Evolutionary conservation across 495 filamentous ascomycete species (phyloP), one percentile per base, ranked within the genome.

Genomic region (Hypoxylon trugodes): DNA sequence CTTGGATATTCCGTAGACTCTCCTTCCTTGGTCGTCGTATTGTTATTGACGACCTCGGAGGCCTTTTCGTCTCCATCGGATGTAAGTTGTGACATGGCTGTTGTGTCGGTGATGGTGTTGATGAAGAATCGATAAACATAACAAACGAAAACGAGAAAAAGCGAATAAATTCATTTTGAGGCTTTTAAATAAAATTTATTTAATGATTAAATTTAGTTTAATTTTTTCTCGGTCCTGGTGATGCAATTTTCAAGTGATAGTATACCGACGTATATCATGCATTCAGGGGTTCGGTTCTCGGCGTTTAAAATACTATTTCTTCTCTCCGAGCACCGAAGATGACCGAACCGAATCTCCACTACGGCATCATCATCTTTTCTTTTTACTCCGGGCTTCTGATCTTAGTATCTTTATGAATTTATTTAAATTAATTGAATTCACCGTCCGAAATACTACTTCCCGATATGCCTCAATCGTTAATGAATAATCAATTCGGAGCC

Each of bases 261-360:
- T n/a, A n/a, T n/a, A n/a, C n/a, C n/a, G n/a, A n/a, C n/a, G n/a
- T n/a, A n/a, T n/a, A n/a, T n/a, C n/a, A n/a, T n/a, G n/a, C n/a
- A n/a, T n/a, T 51, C 30, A 37, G 28, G 28, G 47, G 56, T 40
- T 1, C 6, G 15, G 25, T 28, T 15, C 50, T 55, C 50, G 50
- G 59, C 18, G 25, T 18, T 16, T 21, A 55, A 62, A 55, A 25
- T 6, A 36, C 8, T 12, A 2, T 3, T 49, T 35, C 50, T 49
- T 26, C 9, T 25, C 19, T 30, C 59, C 59, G 59, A 62, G n/a
- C 49, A 24, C 59, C 59, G 59, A 62, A 33, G 35, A 46, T 6
- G 24, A 2, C 10, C n/a, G 16, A 12, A 24, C 15, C 25, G 10
- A 22, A 2, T 18, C n/a, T 13, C 42, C 42, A 46, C 38, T 43